Conservation (phyloP, 2,329 filamentous ascomycete species). For the Fragosphaeria purpurea region DNA sequence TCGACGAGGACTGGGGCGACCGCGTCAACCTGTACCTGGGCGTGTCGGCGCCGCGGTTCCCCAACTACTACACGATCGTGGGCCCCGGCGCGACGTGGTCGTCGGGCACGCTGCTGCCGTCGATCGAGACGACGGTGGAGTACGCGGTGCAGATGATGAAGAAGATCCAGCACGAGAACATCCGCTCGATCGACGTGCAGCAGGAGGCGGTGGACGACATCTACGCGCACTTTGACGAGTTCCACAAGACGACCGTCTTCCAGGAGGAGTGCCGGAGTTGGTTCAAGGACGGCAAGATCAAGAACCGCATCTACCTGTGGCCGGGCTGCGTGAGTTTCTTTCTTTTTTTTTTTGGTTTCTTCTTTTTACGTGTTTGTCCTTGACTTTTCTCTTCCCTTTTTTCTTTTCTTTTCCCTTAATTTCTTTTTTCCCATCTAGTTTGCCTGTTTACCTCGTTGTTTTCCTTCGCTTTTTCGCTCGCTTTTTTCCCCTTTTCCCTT, state of each 20-base stretch:
- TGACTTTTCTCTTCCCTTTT: neutral
- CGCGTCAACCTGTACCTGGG: constrained; percentile 15
- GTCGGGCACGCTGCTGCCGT: constrained; percentile 9
- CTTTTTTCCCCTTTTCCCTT: neutral
- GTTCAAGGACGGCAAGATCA: constrained; percentile 18
- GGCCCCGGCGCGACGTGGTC: constrained; percentile 10
- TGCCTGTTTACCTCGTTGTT: neutral
- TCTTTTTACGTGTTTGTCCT: neutral
- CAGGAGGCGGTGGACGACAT: constrained; percentile 39
- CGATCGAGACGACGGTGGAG: constrained; percentile 13
- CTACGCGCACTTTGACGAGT: constrained; percentile 32
- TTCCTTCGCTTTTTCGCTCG: neutral
- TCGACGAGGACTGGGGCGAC: constrained; percentile 16
- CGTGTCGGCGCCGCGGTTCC: constrained; percentile 11
- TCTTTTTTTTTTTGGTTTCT: neutral
- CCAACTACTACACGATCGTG: constrained; percentile 12
- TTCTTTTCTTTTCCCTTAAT: neutral
- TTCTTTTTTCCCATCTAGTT: neutral
- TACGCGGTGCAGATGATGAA: constrained; percentile 28
- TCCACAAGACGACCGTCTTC: constrained; percentile 36
- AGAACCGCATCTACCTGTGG: constrained; percentile 23
- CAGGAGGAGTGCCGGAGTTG: constrained; percentile 14
- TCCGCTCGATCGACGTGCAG: constrained; percentile 34
- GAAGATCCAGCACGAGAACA: constrained; percentile 37
- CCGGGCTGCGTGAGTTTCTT: constrained; percentile 5